These are phyloP conservation scores for Elaeis oleifera DNA, from an alignment of 202 grass and related monocot genomes.

Conservation along the genomic window DNA sequence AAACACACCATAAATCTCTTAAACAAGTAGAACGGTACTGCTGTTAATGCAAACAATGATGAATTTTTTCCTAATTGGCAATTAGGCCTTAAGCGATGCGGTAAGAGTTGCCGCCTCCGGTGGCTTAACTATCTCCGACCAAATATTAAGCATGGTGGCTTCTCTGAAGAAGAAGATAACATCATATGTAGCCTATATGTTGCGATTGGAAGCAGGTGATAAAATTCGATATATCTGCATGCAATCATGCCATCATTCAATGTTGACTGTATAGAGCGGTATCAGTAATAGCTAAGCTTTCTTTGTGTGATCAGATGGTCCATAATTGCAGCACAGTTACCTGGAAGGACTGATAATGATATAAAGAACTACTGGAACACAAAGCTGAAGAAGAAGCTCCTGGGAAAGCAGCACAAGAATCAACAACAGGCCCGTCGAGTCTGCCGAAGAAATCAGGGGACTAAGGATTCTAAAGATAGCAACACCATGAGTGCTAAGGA, in stretches of 20 bases:
- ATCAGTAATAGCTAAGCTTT: no score
- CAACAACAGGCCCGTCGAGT: constrained; percentile 24
- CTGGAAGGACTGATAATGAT: constrained; percentile 94
- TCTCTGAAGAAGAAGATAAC: constrained; percentile 92
- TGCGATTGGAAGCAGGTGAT: constrained; percentile 93
- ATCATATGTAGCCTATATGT: constrained; percentile 86
- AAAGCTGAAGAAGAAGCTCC: constrained; percentile 89
- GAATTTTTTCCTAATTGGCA: no score
- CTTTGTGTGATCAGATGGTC: constrained; percentile 66
- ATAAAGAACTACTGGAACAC: constrained; percentile 99
- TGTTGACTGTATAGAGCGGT: no score
- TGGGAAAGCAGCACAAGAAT: constrained; percentile 66
- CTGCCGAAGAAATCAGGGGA: constrained; percentile 36
- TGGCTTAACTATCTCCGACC: constrained; percentile 99
- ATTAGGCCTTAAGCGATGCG: no score
- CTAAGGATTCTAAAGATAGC: not conserved
- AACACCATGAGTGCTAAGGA: not conserved
- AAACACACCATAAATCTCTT: no score
- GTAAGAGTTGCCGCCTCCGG: constrained; percentile 96
- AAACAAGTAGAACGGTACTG: no score
- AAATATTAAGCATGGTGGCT: constrained; percentile 87
- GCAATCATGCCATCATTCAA: no score
- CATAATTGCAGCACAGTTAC: constrained; percentile 87
- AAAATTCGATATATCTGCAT: no score
- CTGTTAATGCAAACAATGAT: no score